Percentiles rank a stretch among this genome's conserved stretches.
These are phyloP conservation scores for Posidonia oceanica DNA, from an alignment of 116 monocot genomes.

Conservation along the genomic window DNA sequence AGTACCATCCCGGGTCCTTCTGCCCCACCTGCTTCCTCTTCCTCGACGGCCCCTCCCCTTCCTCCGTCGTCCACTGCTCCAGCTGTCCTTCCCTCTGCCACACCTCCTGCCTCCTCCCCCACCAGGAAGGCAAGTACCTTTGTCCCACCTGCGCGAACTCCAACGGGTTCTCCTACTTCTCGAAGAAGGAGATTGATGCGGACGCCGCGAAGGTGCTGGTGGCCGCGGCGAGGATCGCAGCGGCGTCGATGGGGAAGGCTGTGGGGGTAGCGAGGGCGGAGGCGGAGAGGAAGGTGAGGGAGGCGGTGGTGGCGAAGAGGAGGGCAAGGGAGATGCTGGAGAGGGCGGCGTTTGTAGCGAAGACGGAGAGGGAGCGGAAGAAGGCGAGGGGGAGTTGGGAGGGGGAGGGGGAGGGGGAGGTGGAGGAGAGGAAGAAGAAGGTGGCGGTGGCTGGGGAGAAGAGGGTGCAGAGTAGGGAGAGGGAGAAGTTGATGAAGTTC, in stretches of 20 bases:
- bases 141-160: slow-evolving; percentile 44
- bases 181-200: slow-evolving; percentile 14
- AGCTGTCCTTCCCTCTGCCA: slow-evolving; percentile 27
- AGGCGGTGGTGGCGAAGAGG: slow-evolving; percentile 34
- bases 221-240: slow-evolving; percentile 33
- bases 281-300: slow-evolving; percentile 45
- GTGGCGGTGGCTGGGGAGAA: slow-evolving; percentile 10
- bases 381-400: not conserved
- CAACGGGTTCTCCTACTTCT: slow-evolving; percentile 23
- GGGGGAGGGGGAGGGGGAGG: not conserved
- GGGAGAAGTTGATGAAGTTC: slow-evolving; percentile 30
- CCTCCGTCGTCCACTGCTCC: slow-evolving; percentile 23
- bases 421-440: slow-evolving; percentile 3
- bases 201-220: slow-evolving; percentile 32
- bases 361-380: slow-evolving; percentile 16
- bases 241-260: slow-evolving; percentile 35
- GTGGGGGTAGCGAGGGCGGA: slow-evolving; percentile 21
- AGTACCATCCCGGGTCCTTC: slow-evolving; percentile 46
- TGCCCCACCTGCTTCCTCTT: slow-evolving; percentile 54
- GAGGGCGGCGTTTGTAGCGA: slow-evolving; percentile 10
- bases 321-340: slow-evolving; percentile 50
- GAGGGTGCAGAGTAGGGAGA: slow-evolving; percentile 17
- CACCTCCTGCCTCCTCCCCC: slow-evolving; percentile 29
- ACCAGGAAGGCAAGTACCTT: slow-evolving; percentile 13
- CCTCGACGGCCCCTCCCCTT: slow-evolving; percentile 11